phyloP scores from a whole-genome alignment of 441 rosid species.

The Erysimum cheiri region DNA sequence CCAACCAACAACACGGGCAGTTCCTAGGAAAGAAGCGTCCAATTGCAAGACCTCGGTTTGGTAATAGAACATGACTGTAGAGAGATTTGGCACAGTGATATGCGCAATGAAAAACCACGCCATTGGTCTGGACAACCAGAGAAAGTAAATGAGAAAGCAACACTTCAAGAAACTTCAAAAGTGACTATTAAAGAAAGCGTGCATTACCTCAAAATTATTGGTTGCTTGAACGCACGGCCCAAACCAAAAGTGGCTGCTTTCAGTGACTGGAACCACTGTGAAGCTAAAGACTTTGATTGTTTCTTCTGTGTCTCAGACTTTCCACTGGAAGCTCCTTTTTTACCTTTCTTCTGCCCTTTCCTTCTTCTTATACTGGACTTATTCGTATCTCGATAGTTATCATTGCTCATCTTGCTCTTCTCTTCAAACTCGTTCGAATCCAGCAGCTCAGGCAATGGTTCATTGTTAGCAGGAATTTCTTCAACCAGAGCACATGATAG shows the following conservation, averaged over 20 bases:
- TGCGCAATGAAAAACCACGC: conserved; percentile 96
- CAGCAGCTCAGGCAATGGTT: conserved; percentile 44
- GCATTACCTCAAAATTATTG: conserved; percentile 76
- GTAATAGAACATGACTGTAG: conserved; percentile 95
- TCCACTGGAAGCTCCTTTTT: conserved; percentile 38
- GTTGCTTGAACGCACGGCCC: conserved; percentile 75
- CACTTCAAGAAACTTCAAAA: conserved; percentile 31
- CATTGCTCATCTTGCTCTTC: conserved; percentile 48
- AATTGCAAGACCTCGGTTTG: conserved; percentile 84
- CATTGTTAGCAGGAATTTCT: conserved; percentile 54
- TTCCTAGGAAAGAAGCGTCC: conserved; percentile 90
- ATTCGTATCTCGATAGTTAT: conserved; percentile 50
- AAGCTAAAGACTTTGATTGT: conserved; percentile 46
- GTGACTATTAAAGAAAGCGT: conserved; percentile 10
- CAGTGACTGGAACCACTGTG: conserved; percentile 63
- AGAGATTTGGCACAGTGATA: conserved; percentile 86
- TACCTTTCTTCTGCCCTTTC: conserved; percentile 61
- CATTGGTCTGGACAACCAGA: conserved; percentile 74
- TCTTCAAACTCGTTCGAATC: conserved; percentile 45
- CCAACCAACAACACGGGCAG: conserved; percentile 90
- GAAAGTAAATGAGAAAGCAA: conserved; percentile 35
- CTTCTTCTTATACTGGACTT: conserved; percentile 72
- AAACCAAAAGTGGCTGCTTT: conserved; percentile 69
- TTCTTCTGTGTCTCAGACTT: conserved; percentile 44
- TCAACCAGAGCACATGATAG: conserved; percentile 74